Evolutionary conservation across 1,284 basidiomycete genomes (phyloP), one percentile per base, ranked within the genome.

Genomic region (Malassezia arunalokei): DNA sequence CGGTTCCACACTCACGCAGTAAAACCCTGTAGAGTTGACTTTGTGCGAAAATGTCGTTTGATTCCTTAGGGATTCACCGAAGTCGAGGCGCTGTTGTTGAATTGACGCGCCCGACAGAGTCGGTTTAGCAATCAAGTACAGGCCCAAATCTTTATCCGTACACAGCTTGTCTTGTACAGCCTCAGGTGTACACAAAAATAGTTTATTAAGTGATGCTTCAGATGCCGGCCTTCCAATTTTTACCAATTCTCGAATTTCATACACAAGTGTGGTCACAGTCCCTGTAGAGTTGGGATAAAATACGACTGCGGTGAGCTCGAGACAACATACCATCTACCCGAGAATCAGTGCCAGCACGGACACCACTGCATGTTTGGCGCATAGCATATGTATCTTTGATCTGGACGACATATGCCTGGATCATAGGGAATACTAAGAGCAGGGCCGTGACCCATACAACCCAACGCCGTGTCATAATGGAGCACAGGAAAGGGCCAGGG

Each of bases 201-300:
- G 87, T 47, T 59, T 11, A 5, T 15, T 5, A 2, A 2, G 11
- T 35, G 33, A 12, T 35, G 2, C 11, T 3, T 15, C 33, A 35
- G 33, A 5, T 35, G 33, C 11, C 11, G 29, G 66, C 27, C 75
- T 85, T 31, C 92, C 92, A 9, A 98, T 78, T 68, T 85, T 88
- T 49, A 78, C 76, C 44, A 84, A 83, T 69, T 98, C 92, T 29
- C 78, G 72, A 86, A 90, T 96, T 75, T 98, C 92, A 73, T 96
- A 98, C 43, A 98, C 82, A 51, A 94, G 84, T 77, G 92, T 83
- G 14, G 92, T 86, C 28, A 95, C 78, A 68, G 90, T 86, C n/a
- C 92, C 92, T 63, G 81, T 77, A 3, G 88, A 89, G 8, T 68
- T 55, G 3, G 77, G 74, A 63, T 87, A 81, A 75, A 95, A 96